phyloP scores from a whole-genome alignment of 257 asterid genomes.

The Mentha longifolia region DNA sequence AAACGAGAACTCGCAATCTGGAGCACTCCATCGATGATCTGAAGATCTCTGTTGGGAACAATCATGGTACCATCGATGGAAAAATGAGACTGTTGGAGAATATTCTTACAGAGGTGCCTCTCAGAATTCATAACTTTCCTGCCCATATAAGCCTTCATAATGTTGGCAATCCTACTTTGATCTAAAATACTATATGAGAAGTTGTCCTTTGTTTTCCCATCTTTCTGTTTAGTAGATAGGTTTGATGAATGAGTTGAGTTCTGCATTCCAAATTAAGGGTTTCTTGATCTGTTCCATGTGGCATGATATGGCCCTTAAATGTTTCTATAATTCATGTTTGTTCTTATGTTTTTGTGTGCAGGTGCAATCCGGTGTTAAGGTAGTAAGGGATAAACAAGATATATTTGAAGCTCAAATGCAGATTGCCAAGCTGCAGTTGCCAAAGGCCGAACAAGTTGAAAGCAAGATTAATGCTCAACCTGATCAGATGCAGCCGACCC shows the following conservation, averaged over 20 bases:
- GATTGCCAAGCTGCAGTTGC: slow-evolving; percentile 64
- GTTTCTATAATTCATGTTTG: slow-evolving; percentile 19
- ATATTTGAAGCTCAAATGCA: slow-evolving; percentile 68
- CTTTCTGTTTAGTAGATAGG: neutral
- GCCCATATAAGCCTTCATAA: neutral
- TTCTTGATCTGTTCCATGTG: slow-evolving; percentile 9
- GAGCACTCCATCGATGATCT: slow-evolving; percentile 85
- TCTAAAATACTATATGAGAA: too few species aligned
- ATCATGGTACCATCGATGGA: slow-evolving; percentile 73
- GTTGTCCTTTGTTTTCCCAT: neutral
- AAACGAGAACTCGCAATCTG: slow-evolving; percentile 70
- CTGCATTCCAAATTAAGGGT: neutral
- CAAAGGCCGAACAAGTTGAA: slow-evolving; percentile 61
- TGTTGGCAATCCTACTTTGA: neutral
- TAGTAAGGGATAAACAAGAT: slow-evolving; percentile 82
- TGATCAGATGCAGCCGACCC: slow-evolving; percentile 51
- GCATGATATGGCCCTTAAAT: neutral
- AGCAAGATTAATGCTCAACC: slow-evolving; percentile 45
- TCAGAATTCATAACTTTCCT: slow-evolving; percentile 1
- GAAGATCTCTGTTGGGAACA: slow-evolving; percentile 70
- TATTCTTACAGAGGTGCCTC: slow-evolving; percentile 76
- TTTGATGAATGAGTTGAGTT: slow-evolving; percentile 14
- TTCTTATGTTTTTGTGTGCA: slow-evolving; percentile 41
- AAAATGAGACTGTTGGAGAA: slow-evolving; percentile 79
- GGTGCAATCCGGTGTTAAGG: slow-evolving; percentile 77